Evolutionary conservation across 2,329 filamentous ascomycete genomes (phyloP).

Genomic region (Pyricularia pennisetigena): DNA sequence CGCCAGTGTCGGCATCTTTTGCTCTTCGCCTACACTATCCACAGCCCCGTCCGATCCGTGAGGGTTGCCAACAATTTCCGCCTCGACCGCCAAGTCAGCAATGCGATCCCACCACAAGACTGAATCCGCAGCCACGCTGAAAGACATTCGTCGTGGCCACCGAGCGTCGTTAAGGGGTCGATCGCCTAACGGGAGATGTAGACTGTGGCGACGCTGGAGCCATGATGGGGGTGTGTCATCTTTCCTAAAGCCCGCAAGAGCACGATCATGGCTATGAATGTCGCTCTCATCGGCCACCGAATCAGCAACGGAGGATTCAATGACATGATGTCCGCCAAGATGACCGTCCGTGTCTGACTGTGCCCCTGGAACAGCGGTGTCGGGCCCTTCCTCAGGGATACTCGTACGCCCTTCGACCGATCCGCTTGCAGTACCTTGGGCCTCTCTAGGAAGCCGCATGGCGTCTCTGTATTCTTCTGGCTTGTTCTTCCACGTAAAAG

Average conservation of each 20-base stretch:
- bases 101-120: conserved; percentile 57
- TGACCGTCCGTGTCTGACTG: conserved; percentile 14
- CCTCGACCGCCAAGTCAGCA: conserved; percentile 26
- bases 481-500: conserved; percentile 56
- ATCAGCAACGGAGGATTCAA: conserved; percentile 37
- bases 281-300: conserved; percentile 48
- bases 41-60: conserved; percentile 15
- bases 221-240: conserved; percentile 31
- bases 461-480: conserved; percentile 46
- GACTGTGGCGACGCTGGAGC: conserved; percentile 54
- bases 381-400: background rate
- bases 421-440: background rate
- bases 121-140: conserved; percentile 67
- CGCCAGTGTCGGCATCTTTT: background rate
- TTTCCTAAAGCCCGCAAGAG: conserved; percentile 20
- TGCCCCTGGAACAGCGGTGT: background rate
- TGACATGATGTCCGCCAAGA: conserved; percentile 23
- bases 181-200: conserved; percentile 23
- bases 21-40: conserved; percentile 10
- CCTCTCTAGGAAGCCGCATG: conserved; percentile 16
- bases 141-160: conserved; percentile 66
- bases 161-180: conserved; percentile 42
- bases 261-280: conserved; percentile 36
- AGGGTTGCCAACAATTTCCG: conserved; percentile 6
- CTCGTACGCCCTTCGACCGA: background rate